These are phyloP conservation scores for Xylaria sp. DNA, from an alignment of 2,329 filamentous ascomycete genomes.

Conservation along the genomic window DNA sequence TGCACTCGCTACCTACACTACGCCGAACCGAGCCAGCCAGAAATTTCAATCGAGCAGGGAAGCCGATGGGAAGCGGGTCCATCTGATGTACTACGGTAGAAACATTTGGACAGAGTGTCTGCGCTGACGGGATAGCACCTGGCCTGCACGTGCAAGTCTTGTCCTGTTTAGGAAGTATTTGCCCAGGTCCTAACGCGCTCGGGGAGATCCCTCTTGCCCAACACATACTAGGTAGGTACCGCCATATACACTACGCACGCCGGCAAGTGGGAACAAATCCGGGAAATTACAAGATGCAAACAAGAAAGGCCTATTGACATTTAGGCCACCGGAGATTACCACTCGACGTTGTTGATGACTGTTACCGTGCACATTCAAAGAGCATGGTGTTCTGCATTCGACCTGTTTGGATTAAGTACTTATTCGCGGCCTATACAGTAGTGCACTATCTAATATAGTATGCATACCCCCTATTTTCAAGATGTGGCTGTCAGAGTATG, in stretches of 20 bases:
- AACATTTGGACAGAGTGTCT: neutral
- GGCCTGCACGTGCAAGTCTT: neutral
- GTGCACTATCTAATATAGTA: too few relatives aligned
- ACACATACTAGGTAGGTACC: too few relatives aligned
- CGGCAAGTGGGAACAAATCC: slow-evolving; percentile 7
- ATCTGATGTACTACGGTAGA: slow-evolving; percentile 8
- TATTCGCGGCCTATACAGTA: too few relatives aligned
- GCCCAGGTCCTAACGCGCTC: neutral
- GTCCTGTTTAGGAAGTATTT: neutral
- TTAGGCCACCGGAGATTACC: neutral
- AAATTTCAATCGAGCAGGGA: slow-evolving; percentile 17
- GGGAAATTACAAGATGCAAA: slow-evolving; percentile 19
- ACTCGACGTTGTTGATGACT: neutral
- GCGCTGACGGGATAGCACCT: too few relatives aligned
- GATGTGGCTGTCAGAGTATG: too few relatives aligned
- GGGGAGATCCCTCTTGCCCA: neutral
- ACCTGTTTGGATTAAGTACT: too few relatives aligned
- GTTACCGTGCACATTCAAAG: neutral
- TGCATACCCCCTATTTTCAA: too few relatives aligned
- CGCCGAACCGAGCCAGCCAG: slow-evolving; percentile 15
- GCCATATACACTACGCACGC: neutral
- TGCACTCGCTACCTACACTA: neutral
- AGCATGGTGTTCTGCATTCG: neutral
- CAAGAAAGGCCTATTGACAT: neutral
- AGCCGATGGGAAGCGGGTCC: slow-evolving; percentile 8